These are phyloP conservation scores for Penicillium decumbens DNA, from an alignment of 2,329 filamentous ascomycete species.

Conservation along the genomic window DNA sequence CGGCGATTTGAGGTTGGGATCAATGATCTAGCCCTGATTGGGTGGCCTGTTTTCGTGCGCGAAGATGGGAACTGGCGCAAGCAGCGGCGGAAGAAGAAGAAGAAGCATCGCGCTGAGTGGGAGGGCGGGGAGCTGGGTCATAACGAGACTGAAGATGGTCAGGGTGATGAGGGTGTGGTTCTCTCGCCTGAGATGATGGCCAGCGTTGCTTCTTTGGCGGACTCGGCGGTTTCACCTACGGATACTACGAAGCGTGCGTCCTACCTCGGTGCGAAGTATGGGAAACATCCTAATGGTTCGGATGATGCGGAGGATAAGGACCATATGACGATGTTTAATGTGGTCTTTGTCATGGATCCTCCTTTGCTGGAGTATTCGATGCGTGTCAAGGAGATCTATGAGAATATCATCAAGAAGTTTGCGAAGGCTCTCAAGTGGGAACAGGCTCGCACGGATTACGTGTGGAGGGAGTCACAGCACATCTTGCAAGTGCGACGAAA, in stretches of 20 bases:
- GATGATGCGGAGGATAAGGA: slow-evolving; percentile 43
- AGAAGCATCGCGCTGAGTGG: slow-evolving; percentile 32
- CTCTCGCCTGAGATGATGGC: slow-evolving; percentile 26
- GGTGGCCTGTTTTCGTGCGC: slow-evolving; percentile 76
- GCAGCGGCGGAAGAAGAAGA: slow-evolving; percentile 48
- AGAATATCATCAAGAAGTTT: slow-evolving; percentile 85
- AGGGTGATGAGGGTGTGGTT: slow-evolving; percentile 28
- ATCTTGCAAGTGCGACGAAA: slow-evolving; percentile 79
- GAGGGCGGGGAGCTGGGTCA: slow-evolving; percentile 34
- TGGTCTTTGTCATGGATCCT: slow-evolving; percentile 86
- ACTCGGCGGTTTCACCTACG: slow-evolving; percentile 21
- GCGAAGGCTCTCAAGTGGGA: slow-evolving; percentile 90
- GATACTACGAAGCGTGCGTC: slow-evolving; percentile 25
- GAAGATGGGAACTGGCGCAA: slow-evolving; percentile 74
- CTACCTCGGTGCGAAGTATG: slow-evolving; percentile 19
- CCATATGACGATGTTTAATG: slow-evolving; percentile 94
- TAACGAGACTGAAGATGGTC: slow-evolving; percentile 34
- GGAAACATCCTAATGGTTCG: slow-evolving; percentile 21
- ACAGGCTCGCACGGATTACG: slow-evolving; percentile 82
- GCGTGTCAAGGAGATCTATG: slow-evolving; percentile 73
- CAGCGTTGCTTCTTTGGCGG: slow-evolving; percentile 28
- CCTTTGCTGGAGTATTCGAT: slow-evolving; percentile 70
- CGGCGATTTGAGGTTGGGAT: slow-evolving; percentile 75
- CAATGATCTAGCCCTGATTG: slow-evolving; percentile 73
- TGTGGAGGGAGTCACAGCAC: slow-evolving; percentile 82